These are phyloP conservation scores for Eucalyptus sp. DNA, from an alignment of 345 rosid genomes.

Conservation along the genomic window DNA sequence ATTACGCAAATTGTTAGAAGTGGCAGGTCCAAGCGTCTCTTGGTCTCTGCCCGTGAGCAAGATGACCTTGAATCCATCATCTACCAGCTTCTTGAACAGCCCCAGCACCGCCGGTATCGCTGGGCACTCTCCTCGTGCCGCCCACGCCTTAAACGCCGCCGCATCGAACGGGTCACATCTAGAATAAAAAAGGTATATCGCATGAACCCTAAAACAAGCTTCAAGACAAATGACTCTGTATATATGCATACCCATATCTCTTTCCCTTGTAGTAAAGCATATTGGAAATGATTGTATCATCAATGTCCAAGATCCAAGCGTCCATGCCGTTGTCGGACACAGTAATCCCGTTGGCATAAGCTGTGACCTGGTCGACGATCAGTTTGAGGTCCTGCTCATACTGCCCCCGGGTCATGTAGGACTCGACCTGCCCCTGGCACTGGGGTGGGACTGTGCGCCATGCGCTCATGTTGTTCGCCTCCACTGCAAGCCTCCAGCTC, in stretches of 20 bases:
- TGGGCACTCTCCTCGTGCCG: slow-evolving; percentile 49
- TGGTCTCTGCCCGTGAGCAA: slow-evolving; percentile 69
- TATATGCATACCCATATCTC: slow-evolving; percentile 54
- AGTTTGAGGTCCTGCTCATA: slow-evolving; percentile 50
- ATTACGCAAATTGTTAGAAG: slow-evolving; percentile 38
- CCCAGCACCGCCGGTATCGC: slow-evolving; percentile 53
- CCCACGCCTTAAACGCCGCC: slow-evolving; percentile 62
- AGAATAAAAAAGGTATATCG: background rate
- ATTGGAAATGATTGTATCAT: slow-evolving; percentile 90
- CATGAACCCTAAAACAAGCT: background rate
- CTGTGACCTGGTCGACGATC: slow-evolving; percentile 30
- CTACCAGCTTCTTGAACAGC: slow-evolving; percentile 32
- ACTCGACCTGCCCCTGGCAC: slow-evolving; percentile 43
- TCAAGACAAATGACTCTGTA: background rate
- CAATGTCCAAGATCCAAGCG: slow-evolving; percentile 87
- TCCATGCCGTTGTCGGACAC: slow-evolving; percentile 51
- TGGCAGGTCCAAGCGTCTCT: slow-evolving; percentile 39
- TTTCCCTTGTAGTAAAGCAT: slow-evolving; percentile 51
- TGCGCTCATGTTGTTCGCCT: slow-evolving; percentile 60
- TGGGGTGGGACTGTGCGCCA: slow-evolving; percentile 72
- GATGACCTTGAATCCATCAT: slow-evolving; percentile 54
- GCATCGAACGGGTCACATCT: slow-evolving; percentile 89
- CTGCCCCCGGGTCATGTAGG: slow-evolving; percentile 71
- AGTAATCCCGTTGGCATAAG: slow-evolving; percentile 22
- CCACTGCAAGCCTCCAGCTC: slow-evolving; percentile 82